Evolutionary conservation across 1,284 basidiomycete genomes (phyloP).

Genomic region (Boletus smithii): DNA sequence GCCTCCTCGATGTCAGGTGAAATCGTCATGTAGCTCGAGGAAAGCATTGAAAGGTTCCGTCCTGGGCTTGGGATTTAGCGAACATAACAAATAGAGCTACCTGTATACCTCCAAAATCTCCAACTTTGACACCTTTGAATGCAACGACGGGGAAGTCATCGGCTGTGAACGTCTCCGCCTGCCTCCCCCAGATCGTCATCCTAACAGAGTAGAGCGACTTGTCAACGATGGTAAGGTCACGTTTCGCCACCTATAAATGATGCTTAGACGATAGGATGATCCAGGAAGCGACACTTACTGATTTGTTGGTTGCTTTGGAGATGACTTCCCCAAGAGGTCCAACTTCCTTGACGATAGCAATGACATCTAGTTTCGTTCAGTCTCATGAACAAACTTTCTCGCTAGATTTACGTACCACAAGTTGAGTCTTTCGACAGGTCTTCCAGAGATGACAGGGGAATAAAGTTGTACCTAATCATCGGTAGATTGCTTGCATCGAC

Average conservation of each 20-base stretch:
- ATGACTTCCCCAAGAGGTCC: constrained; percentile 66
- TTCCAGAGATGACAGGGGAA: constrained; percentile 63
- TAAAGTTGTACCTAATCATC: constrained; percentile 80
- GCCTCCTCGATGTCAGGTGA: constrained; percentile 90
- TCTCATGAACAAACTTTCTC: constrained; percentile 12
- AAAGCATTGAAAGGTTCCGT: constrained; percentile 73
- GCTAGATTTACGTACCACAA: constrained; percentile 54
- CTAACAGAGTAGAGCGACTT: constrained; percentile 77
- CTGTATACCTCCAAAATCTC: constrained; percentile 82
- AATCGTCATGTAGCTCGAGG: constrained; percentile 69
- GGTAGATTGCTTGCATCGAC: constrained; percentile 75
- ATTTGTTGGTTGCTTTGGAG: constrained; percentile 65
- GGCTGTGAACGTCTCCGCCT: constrained; percentile 77
- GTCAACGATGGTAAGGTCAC: constrained; percentile 88
- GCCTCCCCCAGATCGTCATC: constrained; percentile 94
- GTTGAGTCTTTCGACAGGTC: constrained; percentile 70
- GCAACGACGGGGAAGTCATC: constrained; percentile 74
- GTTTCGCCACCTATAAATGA: constrained; percentile 67
- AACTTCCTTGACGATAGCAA: constrained; percentile 83
- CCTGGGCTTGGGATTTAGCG: constrained; percentile 40
- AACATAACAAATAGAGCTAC: not conserved
- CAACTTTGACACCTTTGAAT: constrained; percentile 93
- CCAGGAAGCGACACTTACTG: constrained; percentile 42
- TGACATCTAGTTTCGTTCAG: constrained; percentile 59
- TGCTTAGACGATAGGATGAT: constrained; percentile 4